Percentiles rank a stretch among this genome's conserved stretches.
These are phyloP conservation scores for Ramaria sp. DNA, from an alignment of 768 basidiomycete genomes.

Conservation along the genomic window DNA sequence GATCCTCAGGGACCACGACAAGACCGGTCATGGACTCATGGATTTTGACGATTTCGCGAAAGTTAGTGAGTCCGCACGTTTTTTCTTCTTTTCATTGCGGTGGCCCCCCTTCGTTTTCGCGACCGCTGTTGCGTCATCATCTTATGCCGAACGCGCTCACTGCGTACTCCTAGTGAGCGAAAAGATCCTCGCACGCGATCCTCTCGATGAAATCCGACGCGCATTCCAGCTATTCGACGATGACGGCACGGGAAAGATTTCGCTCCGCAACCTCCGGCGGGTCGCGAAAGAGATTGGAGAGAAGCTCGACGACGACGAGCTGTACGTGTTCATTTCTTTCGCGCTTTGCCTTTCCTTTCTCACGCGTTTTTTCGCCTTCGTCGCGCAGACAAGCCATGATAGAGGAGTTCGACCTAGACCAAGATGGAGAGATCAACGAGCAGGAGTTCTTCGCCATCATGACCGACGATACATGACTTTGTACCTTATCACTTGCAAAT, in stretches of 20 bases:
- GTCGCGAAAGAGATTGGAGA: constrained; percentile 98
- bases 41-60: constrained; percentile 89
- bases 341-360: background rate
- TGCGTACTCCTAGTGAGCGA: constrained; percentile 78
- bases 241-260: constrained; percentile 91
- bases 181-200: constrained; percentile 86
- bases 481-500: background rate
- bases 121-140: too few relatives aligned
- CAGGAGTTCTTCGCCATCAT: constrained; percentile 96
- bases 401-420: constrained; percentile 98
- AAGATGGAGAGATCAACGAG: constrained; percentile 95
- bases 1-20: constrained; percentile 83
- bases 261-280: constrained; percentile 76
- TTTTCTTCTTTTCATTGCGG: too few relatives aligned
- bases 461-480: constrained; percentile 69
- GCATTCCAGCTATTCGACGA: constrained; percentile 97
- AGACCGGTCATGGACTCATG: constrained; percentile 74
- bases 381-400: constrained; percentile 93
- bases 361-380: constrained; percentile 14
- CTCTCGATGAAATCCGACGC: constrained; percentile 90
- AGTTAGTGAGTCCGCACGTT: constrained; percentile 55
- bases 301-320: constrained; percentile 86
- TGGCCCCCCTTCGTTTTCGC: too few relatives aligned
- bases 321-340: constrained; percentile 47
- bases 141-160: too few relatives aligned